Evolutionary conservation across 495 filamentous ascomycete genomes (phyloP), one percentile per base, ranked within the genome.

Genomic region (Rostrohypoxylon terebratum): DNA sequence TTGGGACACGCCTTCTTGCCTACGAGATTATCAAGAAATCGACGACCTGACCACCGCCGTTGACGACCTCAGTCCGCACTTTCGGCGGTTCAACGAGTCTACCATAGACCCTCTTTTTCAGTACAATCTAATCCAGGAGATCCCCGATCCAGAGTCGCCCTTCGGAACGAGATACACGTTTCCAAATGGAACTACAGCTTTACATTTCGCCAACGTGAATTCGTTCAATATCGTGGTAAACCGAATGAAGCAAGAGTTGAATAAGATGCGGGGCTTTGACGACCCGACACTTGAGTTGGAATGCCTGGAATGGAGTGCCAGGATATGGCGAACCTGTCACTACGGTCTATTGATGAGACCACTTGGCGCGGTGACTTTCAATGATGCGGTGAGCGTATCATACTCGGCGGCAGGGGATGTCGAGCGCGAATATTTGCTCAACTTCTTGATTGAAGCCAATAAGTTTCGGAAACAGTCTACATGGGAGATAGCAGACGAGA

Each of bases 311-410:
- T 72, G 58, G 59, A 63, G 64, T 10, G 11, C 5, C 0, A 53
- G 31, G 25, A 63, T 72, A 4, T 63, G 69, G 63, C 34, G 33
- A 18, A 63, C 42, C 6, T 68, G 58, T 18, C 64, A 59, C 23
- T 72, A 68, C 28, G 63, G 33, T 5, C 44, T 44, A 45, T 42
- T 53, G 42, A 13, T 72, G 59, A 72, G 31, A 20, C 69, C 63
- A 6, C 48, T 72, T 33, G 47, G 59, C 34, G 51, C 51, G 13
- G 54, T 59, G 7, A 23, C 59, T 10, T 72, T 72, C 51, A 59
- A 53, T 13, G 53, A 28, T 5, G 44, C 42, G 9, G 54, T 72
- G 31, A 51, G 63, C 7, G 23, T 67, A 1, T 67, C 69, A 4
- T 72, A 72, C 38, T 34, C 54, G 14, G 31, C 47, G 18, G 63